Evolutionary conservation across 225 moss, liverwort and hornwort genomes (phyloP).

Genomic region (Pseudoscleropodium purum): DNA sequence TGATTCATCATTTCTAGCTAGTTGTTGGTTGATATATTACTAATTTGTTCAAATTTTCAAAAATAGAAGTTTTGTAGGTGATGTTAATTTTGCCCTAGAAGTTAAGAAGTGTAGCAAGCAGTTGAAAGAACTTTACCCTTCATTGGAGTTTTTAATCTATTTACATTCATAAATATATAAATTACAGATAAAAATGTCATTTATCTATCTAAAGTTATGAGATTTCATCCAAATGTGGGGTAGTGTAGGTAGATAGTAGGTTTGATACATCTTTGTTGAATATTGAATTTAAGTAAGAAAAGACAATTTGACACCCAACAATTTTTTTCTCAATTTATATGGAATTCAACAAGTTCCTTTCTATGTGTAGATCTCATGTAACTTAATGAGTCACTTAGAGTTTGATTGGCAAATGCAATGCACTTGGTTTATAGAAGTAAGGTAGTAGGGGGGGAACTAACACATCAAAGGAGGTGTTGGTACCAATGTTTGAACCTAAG

Average conservation of each 20-base stretch:
- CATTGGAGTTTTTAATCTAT: not conserved
- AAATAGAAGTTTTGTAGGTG: not conserved
- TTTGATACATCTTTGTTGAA: not conserved
- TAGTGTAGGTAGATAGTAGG: no score
- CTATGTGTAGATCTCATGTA: fast-evolving
- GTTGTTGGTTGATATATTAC: not conserved
- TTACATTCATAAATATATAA: not conserved
- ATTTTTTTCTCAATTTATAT: not conserved
- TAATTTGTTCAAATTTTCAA: not conserved
- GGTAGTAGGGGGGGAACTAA: no score
- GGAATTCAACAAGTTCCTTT: not conserved
- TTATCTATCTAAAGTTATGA: no score
- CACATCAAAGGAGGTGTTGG: no score
- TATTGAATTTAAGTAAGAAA: not conserved
- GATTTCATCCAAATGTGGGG: not conserved
- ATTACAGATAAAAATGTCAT: not conserved
- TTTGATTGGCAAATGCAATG: not conserved
- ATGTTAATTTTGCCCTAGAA: not conserved
- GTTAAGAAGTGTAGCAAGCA: not conserved
- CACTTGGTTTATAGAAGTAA: not conserved
- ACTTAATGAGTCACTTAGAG: not conserved
- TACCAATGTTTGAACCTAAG: no score
- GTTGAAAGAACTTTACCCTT: not conserved
- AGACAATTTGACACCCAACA: not conserved
- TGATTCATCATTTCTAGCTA: not conserved